These are phyloP conservation scores for Solanum habrochaites DNA, from an alignment of 257 asterid genomes.

Conservation along the genomic window DNA sequence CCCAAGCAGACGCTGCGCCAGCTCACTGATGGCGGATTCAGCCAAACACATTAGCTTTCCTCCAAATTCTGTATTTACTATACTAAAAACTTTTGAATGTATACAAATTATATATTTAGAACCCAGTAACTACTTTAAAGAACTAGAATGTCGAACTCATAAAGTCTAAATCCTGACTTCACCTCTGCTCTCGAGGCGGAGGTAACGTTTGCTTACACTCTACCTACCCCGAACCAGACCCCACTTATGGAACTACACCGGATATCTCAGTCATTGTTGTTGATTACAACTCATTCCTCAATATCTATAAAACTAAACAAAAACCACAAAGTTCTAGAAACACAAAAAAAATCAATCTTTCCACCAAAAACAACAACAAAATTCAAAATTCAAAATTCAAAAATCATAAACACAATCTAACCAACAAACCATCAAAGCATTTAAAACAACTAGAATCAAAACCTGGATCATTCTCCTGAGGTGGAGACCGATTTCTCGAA, in stretches of 20 bases:
- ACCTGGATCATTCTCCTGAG: conserved; percentile 50
- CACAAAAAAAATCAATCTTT: neutral
- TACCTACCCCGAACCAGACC: neutral
- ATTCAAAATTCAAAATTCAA: neutral
- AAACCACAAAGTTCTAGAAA: neutral
- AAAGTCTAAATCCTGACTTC: neutral
- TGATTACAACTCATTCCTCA: neutral
- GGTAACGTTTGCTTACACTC: neutral
- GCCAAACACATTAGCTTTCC: neutral
- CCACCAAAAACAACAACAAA: neutral
- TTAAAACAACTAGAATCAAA: neutral
- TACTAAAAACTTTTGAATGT: too few relatives aligned
- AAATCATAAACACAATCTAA: neutral
- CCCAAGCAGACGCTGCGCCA: neutral
- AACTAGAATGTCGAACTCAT: neutral
- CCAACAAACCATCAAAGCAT: neutral
- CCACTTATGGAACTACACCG: neutral
- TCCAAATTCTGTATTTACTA: neutral
- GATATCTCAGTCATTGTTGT: neutral
- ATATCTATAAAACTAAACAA: neutral
- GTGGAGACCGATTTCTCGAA: conserved; percentile 46
- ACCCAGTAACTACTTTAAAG: neutral
- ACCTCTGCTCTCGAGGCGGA: neutral
- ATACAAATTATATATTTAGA: neutral
- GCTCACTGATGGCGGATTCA: neutral